Evolutionary conservation across 495 filamentous ascomycete genomes (phyloP).

Genomic region (Collariella sp.): DNA sequence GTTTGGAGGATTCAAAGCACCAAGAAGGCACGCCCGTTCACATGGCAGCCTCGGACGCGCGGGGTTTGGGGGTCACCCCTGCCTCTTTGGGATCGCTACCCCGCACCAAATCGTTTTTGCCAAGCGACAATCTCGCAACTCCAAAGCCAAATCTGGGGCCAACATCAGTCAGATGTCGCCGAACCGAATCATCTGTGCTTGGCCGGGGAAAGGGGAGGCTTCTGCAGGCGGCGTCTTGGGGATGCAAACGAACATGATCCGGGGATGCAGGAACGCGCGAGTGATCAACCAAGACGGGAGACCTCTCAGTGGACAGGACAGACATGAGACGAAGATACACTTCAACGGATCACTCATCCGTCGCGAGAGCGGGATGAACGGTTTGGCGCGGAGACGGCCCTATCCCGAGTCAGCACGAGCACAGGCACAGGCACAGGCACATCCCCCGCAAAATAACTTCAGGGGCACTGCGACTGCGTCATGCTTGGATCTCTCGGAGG

Average conservation of each 20-base stretch:
- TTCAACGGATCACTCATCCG: too few relatives aligned
- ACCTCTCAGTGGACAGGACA: too few relatives aligned
- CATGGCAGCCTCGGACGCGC: background rate
- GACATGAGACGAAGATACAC: too few relatives aligned
- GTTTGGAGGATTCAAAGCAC: background rate
- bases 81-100: background rate
- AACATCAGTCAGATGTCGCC: too few relatives aligned
- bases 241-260: too few relatives aligned
- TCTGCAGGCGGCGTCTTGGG: too few relatives aligned
- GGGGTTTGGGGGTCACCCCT: background rate
- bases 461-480: background rate
- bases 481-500: slow-evolving; percentile 1
- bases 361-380: too few relatives aligned
- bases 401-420: too few relatives aligned
- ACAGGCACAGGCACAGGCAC: background rate
- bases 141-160: background rate
- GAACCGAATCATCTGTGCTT: background rate
- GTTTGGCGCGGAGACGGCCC: too few relatives aligned
- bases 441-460: background rate
- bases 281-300: too few relatives aligned
- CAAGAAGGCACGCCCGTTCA: background rate
- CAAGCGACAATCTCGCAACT: background rate
- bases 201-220: background rate
- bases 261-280: too few relatives aligned
- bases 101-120: background rate